Conservation (phyloP, 2,329 filamentous ascomycete genomes). For the Botrytis deweyae region DNA sequence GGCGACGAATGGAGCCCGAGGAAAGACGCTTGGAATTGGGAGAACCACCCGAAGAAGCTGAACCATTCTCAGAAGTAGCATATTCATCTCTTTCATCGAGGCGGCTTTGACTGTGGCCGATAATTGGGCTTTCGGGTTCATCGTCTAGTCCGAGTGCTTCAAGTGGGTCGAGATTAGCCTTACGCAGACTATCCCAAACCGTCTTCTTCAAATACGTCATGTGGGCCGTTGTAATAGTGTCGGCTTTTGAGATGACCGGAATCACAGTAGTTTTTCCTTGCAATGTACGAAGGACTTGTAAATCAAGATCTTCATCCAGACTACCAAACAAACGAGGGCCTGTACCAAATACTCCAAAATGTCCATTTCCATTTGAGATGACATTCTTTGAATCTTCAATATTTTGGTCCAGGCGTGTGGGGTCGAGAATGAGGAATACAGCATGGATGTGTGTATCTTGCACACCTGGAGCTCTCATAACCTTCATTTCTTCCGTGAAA, state of each 20-base stretch:
- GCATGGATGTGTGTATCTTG: conserved; percentile 98
- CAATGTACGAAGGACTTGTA: conserved; percentile 84
- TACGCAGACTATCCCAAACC: conserved; percentile 85
- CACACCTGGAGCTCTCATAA: conserved; percentile 85
- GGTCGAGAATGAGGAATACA: conserved; percentile 89
- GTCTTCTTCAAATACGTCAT: conserved; percentile 90
- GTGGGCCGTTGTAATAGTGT: conserved; percentile 92
- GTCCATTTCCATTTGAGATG: conserved; percentile 48
- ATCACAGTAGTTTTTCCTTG: conserved; percentile 94
- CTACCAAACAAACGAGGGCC: conserved; percentile 56
- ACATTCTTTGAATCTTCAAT: conserved; percentile 63
- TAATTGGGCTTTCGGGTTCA: conserved; percentile 55
- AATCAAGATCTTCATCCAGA: conserved; percentile 83
- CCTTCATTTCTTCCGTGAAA: conserved; percentile 96
- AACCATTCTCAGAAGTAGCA: conserved; percentile 37
- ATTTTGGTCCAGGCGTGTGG: conserved; percentile 79
- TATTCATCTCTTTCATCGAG: conserved; percentile 59
- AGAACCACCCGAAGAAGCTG: conserved; percentile 27
- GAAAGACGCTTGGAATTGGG: conserved; percentile 38
- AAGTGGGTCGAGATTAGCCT: conserved; percentile 81
- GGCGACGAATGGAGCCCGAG: conserved; percentile 38
- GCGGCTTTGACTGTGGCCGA: conserved; percentile 44
- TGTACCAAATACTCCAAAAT: conserved; percentile 48
- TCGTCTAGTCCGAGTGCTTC: conserved; percentile 83
- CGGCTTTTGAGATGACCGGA: conserved; percentile 92